A percentile compares a stretch with the other conserved stretches of the same genome.
Evolutionary conservation across 805 yeast species (phyloP).

Genomic region (Myxozyma melibiosi): DNA sequence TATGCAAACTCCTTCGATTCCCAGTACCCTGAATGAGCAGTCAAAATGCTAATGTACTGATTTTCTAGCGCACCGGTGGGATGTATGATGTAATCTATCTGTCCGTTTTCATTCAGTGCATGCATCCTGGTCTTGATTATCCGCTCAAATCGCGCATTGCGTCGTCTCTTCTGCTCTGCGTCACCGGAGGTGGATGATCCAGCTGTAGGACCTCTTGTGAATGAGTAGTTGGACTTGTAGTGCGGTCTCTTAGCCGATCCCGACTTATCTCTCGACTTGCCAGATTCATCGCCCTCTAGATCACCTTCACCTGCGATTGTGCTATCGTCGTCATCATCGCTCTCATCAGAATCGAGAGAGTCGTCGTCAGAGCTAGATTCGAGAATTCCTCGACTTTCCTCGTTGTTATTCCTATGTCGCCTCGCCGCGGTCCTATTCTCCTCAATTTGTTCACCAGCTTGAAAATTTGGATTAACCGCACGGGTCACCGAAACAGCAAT

Average conservation of each 20-base stretch:
- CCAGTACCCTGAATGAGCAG: slow-evolving; percentile 89
- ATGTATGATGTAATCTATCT: slow-evolving; percentile 79
- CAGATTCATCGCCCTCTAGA: neutral
- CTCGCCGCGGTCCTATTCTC: slow-evolving; percentile 9
- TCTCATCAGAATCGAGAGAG: slow-evolving; percentile 2
- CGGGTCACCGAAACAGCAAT: slow-evolving; percentile 7
- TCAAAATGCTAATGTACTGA: slow-evolving; percentile 76
- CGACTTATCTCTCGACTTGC: neutral
- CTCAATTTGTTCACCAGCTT: slow-evolving; percentile 27
- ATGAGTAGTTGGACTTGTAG: slow-evolving; percentile 8
- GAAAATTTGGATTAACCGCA: slow-evolving; percentile 16
- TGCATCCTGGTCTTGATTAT: slow-evolving; percentile 45
- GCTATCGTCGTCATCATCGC: slow-evolving; percentile 10
- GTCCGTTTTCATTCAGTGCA: slow-evolving; percentile 70
- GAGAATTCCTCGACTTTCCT: slow-evolving; percentile 6
- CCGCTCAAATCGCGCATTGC: slow-evolving; percentile 11
- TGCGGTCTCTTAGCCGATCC: slow-evolving; percentile 1
- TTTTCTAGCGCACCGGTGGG: slow-evolving; percentile 66
- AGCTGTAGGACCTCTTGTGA: slow-evolving; percentile 18
- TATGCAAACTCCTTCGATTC: slow-evolving; percentile 85
- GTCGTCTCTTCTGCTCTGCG: neutral
- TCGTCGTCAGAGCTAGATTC: slow-evolving; percentile 6
- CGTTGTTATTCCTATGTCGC: neutral
- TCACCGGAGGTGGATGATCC: slow-evolving; percentile 2
- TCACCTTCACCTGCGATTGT: neutral